Percentiles rank a stretch among this genome's conserved stretches.
phyloP scores from a whole-genome alignment of 1,284 basidiomycete species.

The Trichosporon asahii region DNA sequence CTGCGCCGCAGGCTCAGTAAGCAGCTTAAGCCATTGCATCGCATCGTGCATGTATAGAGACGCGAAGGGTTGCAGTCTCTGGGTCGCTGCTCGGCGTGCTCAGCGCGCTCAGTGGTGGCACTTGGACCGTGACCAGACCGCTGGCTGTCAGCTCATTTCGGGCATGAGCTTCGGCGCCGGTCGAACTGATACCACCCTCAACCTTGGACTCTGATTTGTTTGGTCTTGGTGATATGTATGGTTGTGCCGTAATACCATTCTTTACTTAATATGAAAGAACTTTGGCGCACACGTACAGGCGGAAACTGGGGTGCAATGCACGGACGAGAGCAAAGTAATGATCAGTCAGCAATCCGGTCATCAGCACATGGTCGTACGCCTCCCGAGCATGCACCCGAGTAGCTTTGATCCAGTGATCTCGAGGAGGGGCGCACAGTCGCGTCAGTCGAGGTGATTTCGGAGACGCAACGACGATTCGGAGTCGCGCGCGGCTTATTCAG shows the following conservation, averaged over 20 bases:
- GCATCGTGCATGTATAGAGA: not conserved
- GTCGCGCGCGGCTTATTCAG: not conserved
- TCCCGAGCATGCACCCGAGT: not conserved
- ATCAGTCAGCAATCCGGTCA: not conserved
- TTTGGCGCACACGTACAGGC: not conserved
- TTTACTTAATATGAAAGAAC: not conserved
- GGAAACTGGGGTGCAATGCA: not conserved
- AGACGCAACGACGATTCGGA: not conserved
- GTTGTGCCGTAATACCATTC: constrained; percentile 7
- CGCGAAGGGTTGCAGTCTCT: not conserved
- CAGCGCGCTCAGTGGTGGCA: not conserved
- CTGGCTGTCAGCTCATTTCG: not conserved
- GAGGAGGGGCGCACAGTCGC: not conserved
- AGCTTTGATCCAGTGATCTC: not conserved
- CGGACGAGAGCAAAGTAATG: not conserved
- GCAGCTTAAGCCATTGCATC: not conserved
- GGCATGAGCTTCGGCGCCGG: not conserved
- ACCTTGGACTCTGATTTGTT: not conserved
- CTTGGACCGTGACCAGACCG: not conserved
- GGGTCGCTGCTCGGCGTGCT: not conserved
- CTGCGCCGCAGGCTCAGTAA: constrained; percentile 9
- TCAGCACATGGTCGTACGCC: not conserved
- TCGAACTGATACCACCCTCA: not conserved
- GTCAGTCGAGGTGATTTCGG: not conserved
- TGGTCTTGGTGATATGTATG: constrained; percentile 9